Evolutionary conservation across 2,329 filamentous ascomycete genomes (phyloP), one percentile per base, ranked within the genome.

Genomic region (Xylariomycetidae sp.): DNA sequence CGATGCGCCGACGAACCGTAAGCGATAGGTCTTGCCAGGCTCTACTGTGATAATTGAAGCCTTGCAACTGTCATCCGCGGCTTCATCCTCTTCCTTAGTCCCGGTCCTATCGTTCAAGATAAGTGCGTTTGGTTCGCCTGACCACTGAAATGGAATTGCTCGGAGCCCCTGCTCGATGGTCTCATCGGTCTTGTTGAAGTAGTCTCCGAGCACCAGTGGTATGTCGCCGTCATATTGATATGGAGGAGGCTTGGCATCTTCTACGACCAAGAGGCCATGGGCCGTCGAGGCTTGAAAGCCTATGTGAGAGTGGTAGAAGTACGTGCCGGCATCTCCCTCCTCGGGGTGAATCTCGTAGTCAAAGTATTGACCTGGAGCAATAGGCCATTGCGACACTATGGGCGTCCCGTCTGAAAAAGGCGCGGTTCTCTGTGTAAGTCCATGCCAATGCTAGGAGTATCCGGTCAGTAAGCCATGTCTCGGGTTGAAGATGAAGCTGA

Each of bases 221-320:
- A 70, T 62, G 16, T 85, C 80, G 3, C 74, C 78, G 35, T 84
- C 75, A 42, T 81, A 84, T 1, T 66, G 25, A 41, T 80, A 82
- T 0, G 78, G 78, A 16, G 60, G 40, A 28, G 61, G 35, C 0
- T 49, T 54, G 30, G 41, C 45, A 9, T 75, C 69, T 37, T 74
- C 68, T n/a, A 85, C 68, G 28, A 81, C 73, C 20, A 85, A 47
- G 0, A 71, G 58, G 0, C 80, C 80, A 6, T 67, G 55, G 0
- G 74, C 74, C 11, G 76, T 74, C 20, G 74, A 56, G 0, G 74
- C 72, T 48, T 84, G 78, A 37, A 82, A 74, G 0, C 69, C 77
- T 12, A 83, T 65, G 40, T 84, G 80, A 0, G 78, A 82, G 49
- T 84, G 80, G 47, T 83, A 84, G 50, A 80, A 82, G 48, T 82